Base-by-base conservation (phyloP, 495 filamentous ascomycete species). In the Penicillium bialowiezense region DNA sequence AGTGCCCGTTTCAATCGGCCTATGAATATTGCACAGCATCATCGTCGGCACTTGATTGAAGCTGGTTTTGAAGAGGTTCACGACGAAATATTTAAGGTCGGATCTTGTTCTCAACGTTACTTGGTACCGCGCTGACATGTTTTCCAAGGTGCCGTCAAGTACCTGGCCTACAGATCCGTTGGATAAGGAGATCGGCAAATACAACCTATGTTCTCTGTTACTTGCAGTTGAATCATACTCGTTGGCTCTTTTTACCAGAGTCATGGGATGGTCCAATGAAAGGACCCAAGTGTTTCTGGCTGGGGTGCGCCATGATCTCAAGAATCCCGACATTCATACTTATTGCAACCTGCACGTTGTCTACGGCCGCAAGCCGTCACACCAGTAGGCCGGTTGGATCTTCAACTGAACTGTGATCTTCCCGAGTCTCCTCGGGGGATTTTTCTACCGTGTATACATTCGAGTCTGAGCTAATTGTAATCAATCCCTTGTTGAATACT, bases 241-340 rank as follows among this genome's bases (percentile, higher is more conserved):
- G 17, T 47, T 76, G 36, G 68, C 62, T 1, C 55, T 76, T 3
- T 81, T 81, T 38, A 83, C 79, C 4, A 71, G 71, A 10, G 74
- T 79, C 0, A 64, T 81, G 8, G 76, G 77, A 1, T 82, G 81
- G 77, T 71, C 65, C 0, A 66, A 74, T 21, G 74, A 78, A n/a
- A 72, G 87, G 48, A 72, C 78, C 19, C 21, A 41, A 7, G 38
- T 41, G 7, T 41, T 41, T 10, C 38, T 41, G 38, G 38, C n/a
- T 15, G 23, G 23, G 14, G 38, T 41, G 5, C 38, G 38, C 12
- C n/a, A 1, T 6, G 38, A 41, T 12, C n/a, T 41, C 20, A 66
- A 71, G 33, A 74, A 82, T 49, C 64, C 66, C 3, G 64, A 58
- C 7, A 65, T 78, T 7, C 80, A 85, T 56, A 64, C 69, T 1